Evolutionary conservation across 352 stramenopile genomes (phyloP).

Genomic region (Aphanomyces stellatus): DNA sequence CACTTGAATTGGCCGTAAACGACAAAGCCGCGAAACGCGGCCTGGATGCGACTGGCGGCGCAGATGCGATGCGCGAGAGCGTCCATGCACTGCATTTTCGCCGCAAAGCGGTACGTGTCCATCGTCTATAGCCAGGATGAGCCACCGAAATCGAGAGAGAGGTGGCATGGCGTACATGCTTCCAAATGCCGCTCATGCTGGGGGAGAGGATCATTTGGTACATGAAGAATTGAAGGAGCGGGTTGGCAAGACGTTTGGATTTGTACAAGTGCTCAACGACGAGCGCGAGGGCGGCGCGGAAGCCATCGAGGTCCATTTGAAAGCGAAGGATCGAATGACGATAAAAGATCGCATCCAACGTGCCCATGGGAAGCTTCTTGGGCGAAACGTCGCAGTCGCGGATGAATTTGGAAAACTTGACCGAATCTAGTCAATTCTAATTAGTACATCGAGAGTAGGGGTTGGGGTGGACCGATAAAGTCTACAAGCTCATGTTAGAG

Average conservation of each 20-base stretch:
- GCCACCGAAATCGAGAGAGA: no score
- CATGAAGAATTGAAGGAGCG: conserved; percentile 9
- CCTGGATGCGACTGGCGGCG: conserved; percentile 7
- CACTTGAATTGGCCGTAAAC: conserved; percentile 13
- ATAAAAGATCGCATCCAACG: conserved; percentile 11
- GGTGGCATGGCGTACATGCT: background rate
- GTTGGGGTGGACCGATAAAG: conserved; percentile 6
- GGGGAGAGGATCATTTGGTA: conserved; percentile 1
- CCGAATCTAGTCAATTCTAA: conserved; percentile 34
- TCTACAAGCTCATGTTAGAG: no score
- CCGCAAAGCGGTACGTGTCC: background rate
- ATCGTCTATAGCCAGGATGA: background rate
- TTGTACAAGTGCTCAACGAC: background rate
- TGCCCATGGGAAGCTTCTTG: conserved; percentile 34
- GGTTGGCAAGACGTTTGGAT: background rate
- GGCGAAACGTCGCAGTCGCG: conserved; percentile 52
- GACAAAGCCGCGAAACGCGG: background rate
- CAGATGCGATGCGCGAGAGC: background rate
- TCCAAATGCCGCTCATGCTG: background rate
- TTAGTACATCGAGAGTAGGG: background rate
- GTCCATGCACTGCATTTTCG: background rate
- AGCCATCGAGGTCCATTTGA: conserved; percentile 19
- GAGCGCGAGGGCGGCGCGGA: background rate
- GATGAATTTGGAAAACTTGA: conserved; percentile 74
- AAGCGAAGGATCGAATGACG: background rate